Base-by-base conservation (phyloP, 805 yeast species). In the Ogataea kodamae region DNA sequence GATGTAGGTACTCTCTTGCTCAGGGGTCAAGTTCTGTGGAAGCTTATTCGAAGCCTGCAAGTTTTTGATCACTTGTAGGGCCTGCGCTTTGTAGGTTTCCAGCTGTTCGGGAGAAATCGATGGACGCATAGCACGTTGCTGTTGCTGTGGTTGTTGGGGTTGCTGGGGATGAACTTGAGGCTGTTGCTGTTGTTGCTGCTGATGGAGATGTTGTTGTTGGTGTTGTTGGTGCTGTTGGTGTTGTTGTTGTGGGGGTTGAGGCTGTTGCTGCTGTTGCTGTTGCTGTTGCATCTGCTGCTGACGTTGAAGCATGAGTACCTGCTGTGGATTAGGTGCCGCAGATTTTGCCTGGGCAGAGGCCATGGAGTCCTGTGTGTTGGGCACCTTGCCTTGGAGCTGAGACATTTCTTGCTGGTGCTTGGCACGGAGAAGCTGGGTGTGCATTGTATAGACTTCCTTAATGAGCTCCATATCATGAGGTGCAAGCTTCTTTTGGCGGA, bases 381-480 rank as follows among this genome's bases (percentile, higher is more conserved):
- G 46, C 54, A 18, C 38, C 47, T 18, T 43, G 55, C 16, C 38
- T 47, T 28, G 52, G 59, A 23, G 48, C 54, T 33, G 49, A 48
- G 35, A 28, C 20, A 34, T 22, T 37, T 37, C 48, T 35, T 30
- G 35, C 32, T 43, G 71, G 42, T 50, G 72, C 48, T 45, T 67
- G 51, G 50, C 66, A 55, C 53, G 52, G 7, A 78, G 67, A 37
- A 78, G 54, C 46, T 77, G 85, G 39, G 76, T 64, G 55, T 81
- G 89, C 31, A 80, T 63, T 28, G 73, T 70, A 55, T 86, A 86
- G 6, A 81, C 76, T 39, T 76, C 80, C 53, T 75, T 78, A 26
- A 84, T 76, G 15, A 72, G 56, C 10, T 73, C 73, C 64, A 80
- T 61, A 17, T 72, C 73, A 20, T 76, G 70, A 5, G 73, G 70